These are phyloP conservation scores for Typha latifolia DNA, from an alignment of 176 grass and related monocot genomes.

Conservation along the genomic window DNA sequence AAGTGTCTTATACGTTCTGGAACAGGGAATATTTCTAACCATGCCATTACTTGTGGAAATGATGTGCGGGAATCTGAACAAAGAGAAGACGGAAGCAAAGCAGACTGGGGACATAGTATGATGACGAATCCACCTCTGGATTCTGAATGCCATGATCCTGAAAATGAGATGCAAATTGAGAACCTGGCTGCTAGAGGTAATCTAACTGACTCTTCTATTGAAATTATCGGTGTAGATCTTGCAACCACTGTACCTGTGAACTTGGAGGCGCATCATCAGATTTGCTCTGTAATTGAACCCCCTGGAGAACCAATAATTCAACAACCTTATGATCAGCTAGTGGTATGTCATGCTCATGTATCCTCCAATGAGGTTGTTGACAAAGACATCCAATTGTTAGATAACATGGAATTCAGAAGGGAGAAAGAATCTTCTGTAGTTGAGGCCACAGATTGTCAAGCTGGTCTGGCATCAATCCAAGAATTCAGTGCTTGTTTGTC, in stretches of 20 bases:
- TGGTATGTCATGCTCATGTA: no score
- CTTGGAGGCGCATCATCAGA: neutral
- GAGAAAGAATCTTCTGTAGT: neutral
- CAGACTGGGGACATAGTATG: constrained; percentile 1
- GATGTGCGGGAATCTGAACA: neutral
- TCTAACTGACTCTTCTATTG: no score
- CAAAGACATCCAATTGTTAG: neutral
- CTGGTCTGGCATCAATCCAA: neutral
- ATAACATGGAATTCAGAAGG: neutral
- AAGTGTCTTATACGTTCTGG: neutral
- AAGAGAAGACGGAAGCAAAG: neutral
- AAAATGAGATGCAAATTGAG: constrained; percentile 7
- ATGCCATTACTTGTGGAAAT: neutral
- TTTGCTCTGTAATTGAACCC: no score
- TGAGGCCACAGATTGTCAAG: neutral
- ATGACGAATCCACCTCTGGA: neutral
- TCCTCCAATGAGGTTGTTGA: neutral
- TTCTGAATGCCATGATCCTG: neutral
- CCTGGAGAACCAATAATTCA: no score
- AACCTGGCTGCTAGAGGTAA: no score
- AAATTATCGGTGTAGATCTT: neutral
- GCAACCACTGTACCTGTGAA: neutral
- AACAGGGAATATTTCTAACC: neutral
- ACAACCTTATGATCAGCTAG: no score
- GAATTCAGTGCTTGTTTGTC: constrained; percentile 8